Base-by-base conservation (phyloP, 148 eudicot genomes). In the Pharnaceum exiguum region DNA sequence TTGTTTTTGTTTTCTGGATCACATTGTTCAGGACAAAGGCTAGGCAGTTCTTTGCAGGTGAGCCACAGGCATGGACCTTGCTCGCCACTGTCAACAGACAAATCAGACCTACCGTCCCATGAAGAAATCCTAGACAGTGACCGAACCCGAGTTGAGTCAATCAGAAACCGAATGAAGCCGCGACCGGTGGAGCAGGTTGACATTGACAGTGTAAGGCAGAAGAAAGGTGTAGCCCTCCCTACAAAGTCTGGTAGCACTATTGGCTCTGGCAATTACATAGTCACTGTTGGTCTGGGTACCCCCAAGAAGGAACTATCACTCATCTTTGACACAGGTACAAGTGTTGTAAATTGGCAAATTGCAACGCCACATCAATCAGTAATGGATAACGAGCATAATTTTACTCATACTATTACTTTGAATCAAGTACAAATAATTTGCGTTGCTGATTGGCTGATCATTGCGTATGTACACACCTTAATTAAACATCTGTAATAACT, bases 31-130 rank as follows among this genome's bases (percentile, higher is more conserved):
- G 65, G 39, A 54, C 21, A 36, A 44, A 79, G 18, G 62, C 51
- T 24, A 48, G 61, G 52, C 27, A 46, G 51, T 25, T 76, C 85
- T 0, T 18, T 89, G 43, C 55, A 79, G 57, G 77, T 89, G 8
- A 63, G 71, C 22, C 87, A 89, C 66, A 79, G 60, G 51, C 77
- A 85, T 55, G 93, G 96, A 53, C 76, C 93, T 29, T 89, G 96
- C 62, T 72, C 77, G 11, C 22, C 46, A 9, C 33, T 52, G 12
- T 65, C 18, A 11, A 26, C 42, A 40, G 59, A 71, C 15, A 50
- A 52, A 50, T 28, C 54, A 32, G 67, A 58, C 29, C 30, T 31
- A 18, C 75, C 74, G 46, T 54, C 71, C 7, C 62, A 60, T 6
- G 35, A 21, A 21, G 75, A 86, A 25, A 65, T 86, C 22, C 69